Conservation (phyloP, 169 alveolate genomes). For the Hepatocystis sp. region DNA sequence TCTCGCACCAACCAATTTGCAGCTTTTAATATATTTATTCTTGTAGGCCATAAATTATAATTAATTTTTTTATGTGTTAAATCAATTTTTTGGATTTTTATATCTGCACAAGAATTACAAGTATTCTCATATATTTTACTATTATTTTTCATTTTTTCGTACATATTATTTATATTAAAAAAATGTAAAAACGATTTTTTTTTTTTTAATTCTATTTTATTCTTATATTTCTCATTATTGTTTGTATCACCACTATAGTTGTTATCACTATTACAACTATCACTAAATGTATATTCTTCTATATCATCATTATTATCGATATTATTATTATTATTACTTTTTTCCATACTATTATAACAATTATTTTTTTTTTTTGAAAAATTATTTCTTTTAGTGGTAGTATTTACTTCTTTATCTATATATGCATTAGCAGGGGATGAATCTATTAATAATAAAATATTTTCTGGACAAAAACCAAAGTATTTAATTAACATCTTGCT, state of each 20-base stretch:
- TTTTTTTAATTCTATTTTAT: not conserved
- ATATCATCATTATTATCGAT: constrained; percentile 21
- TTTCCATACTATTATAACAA: constrained; percentile 10
- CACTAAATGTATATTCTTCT: constrained; percentile 28
- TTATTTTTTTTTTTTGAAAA: constrained; percentile 25
- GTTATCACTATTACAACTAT: no score
- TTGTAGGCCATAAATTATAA: constrained; percentile 84
- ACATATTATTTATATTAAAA: constrained; percentile 74
- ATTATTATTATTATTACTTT: no score
- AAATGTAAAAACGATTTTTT: constrained; percentile 65
- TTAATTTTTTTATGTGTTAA: constrained; percentile 75
- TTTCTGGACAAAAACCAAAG: constrained; percentile 85
- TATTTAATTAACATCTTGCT: constrained; percentile 88
- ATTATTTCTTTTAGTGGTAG: constrained; percentile 11
- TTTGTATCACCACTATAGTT: constrained; percentile 25
- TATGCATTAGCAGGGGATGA: constrained; percentile 86
- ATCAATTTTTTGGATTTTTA: constrained; percentile 81
- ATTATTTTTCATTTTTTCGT: constrained; percentile 39
- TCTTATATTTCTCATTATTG: constrained; percentile 8
- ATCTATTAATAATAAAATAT: constrained; percentile 88
- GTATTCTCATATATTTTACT: constrained; percentile 28
- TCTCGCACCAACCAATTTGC: constrained; percentile 90
- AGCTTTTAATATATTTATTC: constrained; percentile 87
- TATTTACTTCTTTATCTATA: constrained; percentile 76
- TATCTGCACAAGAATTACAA: constrained; percentile 77